Evolutionary conservation across 2,329 filamentous ascomycete species (phyloP).

Genomic region (Fusarium pininemorale): DNA sequence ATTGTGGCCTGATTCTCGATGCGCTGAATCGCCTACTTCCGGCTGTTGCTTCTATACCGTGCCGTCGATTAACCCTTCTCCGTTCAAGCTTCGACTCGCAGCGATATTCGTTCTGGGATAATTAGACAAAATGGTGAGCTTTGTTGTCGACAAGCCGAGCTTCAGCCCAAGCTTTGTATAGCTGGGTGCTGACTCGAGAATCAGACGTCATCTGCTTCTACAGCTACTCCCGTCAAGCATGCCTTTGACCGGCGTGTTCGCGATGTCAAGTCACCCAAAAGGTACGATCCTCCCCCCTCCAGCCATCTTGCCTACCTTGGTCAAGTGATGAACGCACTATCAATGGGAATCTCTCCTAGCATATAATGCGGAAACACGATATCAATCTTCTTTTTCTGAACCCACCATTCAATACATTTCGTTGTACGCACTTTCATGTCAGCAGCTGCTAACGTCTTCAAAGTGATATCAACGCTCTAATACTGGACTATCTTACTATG

Average conservation of each 20-base stretch:
- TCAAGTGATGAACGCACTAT: slow-evolving; percentile 82
- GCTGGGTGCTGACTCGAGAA: slow-evolving; percentile 26
- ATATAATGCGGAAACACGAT: slow-evolving; percentile 87
- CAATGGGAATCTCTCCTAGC: slow-evolving; percentile 99
- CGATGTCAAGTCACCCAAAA: slow-evolving; percentile 87
- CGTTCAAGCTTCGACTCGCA: slow-evolving; percentile 25
- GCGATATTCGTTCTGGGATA: slow-evolving; percentile 7
- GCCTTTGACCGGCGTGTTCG: slow-evolving; percentile 84
- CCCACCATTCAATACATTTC: slow-evolving; percentile 4
- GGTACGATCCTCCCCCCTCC: slow-evolving; percentile 65
- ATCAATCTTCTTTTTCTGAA: slow-evolving; percentile 71
- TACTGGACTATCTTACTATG: slow-evolving; percentile 96
- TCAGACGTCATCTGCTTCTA: slow-evolving; percentile 77
- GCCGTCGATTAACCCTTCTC: slow-evolving; percentile 9
- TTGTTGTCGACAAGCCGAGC: slow-evolving; percentile 11
- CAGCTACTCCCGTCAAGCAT: slow-evolving; percentile 74
- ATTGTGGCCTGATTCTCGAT: slow-evolving; percentile 35
- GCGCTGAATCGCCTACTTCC: slow-evolving; percentile 37
- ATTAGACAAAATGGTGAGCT: slow-evolving; percentile 39
- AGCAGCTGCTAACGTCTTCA: slow-evolving; percentile 40
- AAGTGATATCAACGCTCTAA: slow-evolving; percentile 94
- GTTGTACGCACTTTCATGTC: neutral
- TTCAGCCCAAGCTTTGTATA: slow-evolving; percentile 15
- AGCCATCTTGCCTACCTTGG: neutral
- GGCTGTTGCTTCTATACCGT: slow-evolving; percentile 27